Evolutionary conservation across 768 basidiomycete genomes (phyloP), one percentile per base, ranked within the genome.

Genomic region (Tulasnella sp.): DNA sequence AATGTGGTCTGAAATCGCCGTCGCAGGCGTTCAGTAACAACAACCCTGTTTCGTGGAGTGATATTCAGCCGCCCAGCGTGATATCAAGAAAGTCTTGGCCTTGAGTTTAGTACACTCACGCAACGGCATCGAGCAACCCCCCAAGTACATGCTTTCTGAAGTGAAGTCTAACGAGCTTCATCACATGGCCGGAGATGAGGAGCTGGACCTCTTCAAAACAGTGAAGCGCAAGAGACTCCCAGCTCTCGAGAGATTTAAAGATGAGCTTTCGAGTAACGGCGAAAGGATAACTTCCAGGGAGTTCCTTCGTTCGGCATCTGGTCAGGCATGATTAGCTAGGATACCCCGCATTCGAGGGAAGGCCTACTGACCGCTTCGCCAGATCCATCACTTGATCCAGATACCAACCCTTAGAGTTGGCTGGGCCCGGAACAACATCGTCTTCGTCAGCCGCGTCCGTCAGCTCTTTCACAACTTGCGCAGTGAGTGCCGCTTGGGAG

Each of bases 301-400:
- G 74, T 63, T 87, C 85, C 1, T 86, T 78, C 0, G 84, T 82
- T 2, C 81, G 75, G 0, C 85, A 79, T n/a, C 87, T 87, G 59
- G 29, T 15, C 34, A 8, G 12, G 0, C 19, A 12, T 60, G 4
- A 54, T 30, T 34, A 10, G 24, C n/a, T 45, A 9, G 27, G 7
- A 3, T 19, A 12, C 1, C 8, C n/a, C 41, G 7, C 11, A 51
- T 11, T 15, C 10, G 27, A 1, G 17, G 11, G 3, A 17, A 2
- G 46, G 5, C 12, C n/a, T 3, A 29, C 59, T 2, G 17, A 65
- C 64, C 63, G 53, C 53, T 65, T 59, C 11, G 61, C 62, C 25
- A 56, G 27, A 25, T 60, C 64, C 59, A 63, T 65, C 15, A 65
- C 52, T 48, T 65, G 61, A 43, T 65, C 64, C 3, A 62, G 19